Percentiles rank a stretch among this genome's conserved stretches.
Evolutionary conservation across 164 flowering plant species (phyloP).

Genomic region (Annona cherimola): DNA sequence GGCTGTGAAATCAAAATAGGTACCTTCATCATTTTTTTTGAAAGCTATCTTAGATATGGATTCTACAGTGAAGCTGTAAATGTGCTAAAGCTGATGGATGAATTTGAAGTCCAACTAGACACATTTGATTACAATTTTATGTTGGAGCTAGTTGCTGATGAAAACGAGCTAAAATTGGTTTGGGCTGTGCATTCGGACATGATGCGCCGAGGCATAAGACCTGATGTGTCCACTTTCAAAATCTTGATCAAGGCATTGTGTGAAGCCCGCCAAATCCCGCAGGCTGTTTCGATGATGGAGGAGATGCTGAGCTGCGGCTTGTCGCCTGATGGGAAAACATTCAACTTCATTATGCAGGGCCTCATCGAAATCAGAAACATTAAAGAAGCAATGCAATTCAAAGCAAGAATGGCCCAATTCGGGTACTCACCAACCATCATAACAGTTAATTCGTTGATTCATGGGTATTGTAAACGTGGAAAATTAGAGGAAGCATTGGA

Average conservation of each 20-base stretch:
- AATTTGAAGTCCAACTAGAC: constrained; percentile 46
- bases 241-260: constrained; percentile 84
- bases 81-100: constrained; percentile 54
- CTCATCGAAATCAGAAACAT: constrained; percentile 72
- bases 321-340: constrained; percentile 77
- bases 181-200: constrained; percentile 54
- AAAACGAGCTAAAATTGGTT: constrained; percentile 64
- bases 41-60: constrained; percentile 43
- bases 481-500: constrained; percentile 60
- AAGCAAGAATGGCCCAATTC: constrained; percentile 53
- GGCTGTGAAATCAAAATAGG: constrained; percentile 33
- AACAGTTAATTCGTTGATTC: constrained; percentile 60
- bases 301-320: constrained; percentile 65
- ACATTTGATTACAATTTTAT: constrained; percentile 50
- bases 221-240: constrained; percentile 79
- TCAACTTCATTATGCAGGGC: constrained; percentile 78
- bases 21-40: constrained; percentile 54
- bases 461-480: constrained; percentile 77
- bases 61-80: constrained; percentile 47
- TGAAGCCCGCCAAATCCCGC: constrained; percentile 76
- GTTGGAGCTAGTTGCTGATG: constrained; percentile 79
- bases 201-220: constrained; percentile 41
- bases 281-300: constrained; percentile 79
- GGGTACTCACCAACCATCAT: constrained; percentile 40
- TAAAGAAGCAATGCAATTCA: constrained; percentile 63